A percentile compares a stretch with the other conserved stretches of the same genome.
Conservation (phyloP, 257 asterid genomes). For the Avicennia marina region DNA sequence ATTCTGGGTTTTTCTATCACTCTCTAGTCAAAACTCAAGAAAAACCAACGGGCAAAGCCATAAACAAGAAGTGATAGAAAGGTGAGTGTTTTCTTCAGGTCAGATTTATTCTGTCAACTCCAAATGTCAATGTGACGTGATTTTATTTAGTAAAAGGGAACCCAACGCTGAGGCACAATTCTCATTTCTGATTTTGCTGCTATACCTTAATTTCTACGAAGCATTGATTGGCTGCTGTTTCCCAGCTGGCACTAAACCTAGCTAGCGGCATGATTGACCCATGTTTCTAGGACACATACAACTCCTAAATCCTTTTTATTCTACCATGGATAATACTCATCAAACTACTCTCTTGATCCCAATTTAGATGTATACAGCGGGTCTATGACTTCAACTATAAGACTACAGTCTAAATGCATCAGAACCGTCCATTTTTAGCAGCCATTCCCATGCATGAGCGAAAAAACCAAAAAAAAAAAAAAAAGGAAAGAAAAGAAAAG, state of each 20-base stretch:
- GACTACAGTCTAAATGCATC: too few relatives aligned
- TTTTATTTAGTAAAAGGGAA: conserved; percentile 27
- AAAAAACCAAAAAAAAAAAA: too few relatives aligned
- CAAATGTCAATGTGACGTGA: conserved; percentile 33
- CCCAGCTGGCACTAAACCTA: conserved; percentile 51
- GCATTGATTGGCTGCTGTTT: conserved; percentile 63
- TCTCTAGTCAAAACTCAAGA: neutral
- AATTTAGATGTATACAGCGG: conserved; percentile 11
- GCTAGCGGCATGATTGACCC: conserved; percentile 50
- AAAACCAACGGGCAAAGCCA: conserved; percentile 35
- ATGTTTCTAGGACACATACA: conserved; percentile 24
- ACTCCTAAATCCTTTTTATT: conserved; percentile 5
- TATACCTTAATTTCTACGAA: conserved; percentile 87
- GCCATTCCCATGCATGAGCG: too few relatives aligned
- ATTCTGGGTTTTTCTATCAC: too few relatives aligned
- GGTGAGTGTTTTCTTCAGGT: conserved; percentile 18
- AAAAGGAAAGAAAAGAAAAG: too few relatives aligned
- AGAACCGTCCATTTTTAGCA: too few relatives aligned
- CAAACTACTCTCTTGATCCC: conserved; percentile 26
- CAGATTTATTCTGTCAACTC: conserved; percentile 47
- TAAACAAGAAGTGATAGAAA: conserved; percentile 32
- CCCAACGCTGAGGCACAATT: conserved; percentile 20
- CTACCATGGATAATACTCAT: conserved; percentile 41
- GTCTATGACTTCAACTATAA: conserved; percentile 18
- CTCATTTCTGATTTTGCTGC: conserved; percentile 31